Base-by-base conservation (phyloP, 2,329 filamentous ascomycete species). In the Leptographium lundbergii region DNA sequence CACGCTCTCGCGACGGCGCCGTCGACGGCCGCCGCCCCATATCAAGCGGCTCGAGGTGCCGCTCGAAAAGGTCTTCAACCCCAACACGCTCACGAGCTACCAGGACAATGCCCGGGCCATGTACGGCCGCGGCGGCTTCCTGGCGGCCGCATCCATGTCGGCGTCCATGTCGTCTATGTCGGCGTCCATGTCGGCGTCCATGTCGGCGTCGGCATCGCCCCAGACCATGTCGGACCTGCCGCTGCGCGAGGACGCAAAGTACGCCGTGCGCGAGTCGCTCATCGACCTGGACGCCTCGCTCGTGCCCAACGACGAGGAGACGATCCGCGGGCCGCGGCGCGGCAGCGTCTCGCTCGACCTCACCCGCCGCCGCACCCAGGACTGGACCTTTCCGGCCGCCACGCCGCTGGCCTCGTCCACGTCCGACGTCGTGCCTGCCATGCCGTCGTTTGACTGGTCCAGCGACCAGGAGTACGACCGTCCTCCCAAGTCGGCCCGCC, bases 61-160 rank as follows among this genome's bases (percentile, higher is more conserved):
- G 0, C 69, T 86, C 4, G 82, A 85, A 63, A 85, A 84, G 62
- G 72, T 86, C 0, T 86, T 86, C 65, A 82, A 86, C 60, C 82
- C 81, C 7, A 83, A 85, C 66, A 85, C 83, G 0, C 77, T 83
- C 45, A 81, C 82, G 1, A 83, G 77, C 61, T 86, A 86, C 62
- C 77, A 82, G 27, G 82, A 85, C 61, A 85, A 85, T 61, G 82
- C 81, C 17, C 74, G 79, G 29, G 74, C 74, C 50, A 84, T 85
- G 64, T 86, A 86, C 64, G 79, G 80, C 22, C 73, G 72, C 45
- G 22, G 10, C 45, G 19, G 6, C 48, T 22, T 27, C n/a, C 32
- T n/a, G 36, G 69, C 70, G 32, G n/a, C 71, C 72, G 4, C 64
- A 65, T n/a, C n/a, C n/a, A n/a, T n/a, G n/a, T n/a, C n/a, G n/a